Evolutionary conservation across 352 stramenopile species (phyloP), one percentile per base, ranked within the genome.

Genomic region (Lagenidium giganteum): DNA sequence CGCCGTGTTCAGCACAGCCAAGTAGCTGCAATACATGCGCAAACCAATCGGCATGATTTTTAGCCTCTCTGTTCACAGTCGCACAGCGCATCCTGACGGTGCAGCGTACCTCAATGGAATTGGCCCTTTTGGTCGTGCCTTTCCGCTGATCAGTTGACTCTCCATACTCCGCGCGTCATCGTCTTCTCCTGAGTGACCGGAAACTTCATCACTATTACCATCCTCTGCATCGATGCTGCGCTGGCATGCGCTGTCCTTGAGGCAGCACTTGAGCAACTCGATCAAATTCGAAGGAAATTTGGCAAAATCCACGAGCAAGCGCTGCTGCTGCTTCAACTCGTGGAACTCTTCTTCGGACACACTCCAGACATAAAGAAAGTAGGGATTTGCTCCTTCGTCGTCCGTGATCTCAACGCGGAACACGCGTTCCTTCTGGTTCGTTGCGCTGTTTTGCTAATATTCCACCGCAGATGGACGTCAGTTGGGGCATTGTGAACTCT

Each of bases 291-390:
- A 61, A 8, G 93, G 82, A 53, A 98, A 98, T 20, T 67, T 83
- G 16, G 57, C 64, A 69, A 98, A 98, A 64, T 98, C 93, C 33
- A 98, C 89, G 6, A 97, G 72, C 26, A 98, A 60, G 24, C 73
- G 68, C 64, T 98, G 92, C 52, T 97, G 89, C 44, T 88, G 69
- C 67, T 98, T 97, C 4, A 98, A 64, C 28, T 95, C 79, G 53
- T 97, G 91, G 56, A 98, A 98, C 53, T 98, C 88, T 55, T 96
- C 86, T 55, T 98, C 93, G 18, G 83, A 93, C 23, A 98, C 93
- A 54, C 95, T 90, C 67, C 92, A 91, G 12, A 93, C 67, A 52
- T 93, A 96, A 34, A 97, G 54, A 52, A 97, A 97, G 50, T 89
- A 97, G 46, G 87, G 81, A 42, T 97, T 87, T 4, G 56, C 67